These are phyloP conservation scores for Vigna reflexopilosa DNA, from an alignment of 306 rosid species.

Conservation along the genomic window DNA sequence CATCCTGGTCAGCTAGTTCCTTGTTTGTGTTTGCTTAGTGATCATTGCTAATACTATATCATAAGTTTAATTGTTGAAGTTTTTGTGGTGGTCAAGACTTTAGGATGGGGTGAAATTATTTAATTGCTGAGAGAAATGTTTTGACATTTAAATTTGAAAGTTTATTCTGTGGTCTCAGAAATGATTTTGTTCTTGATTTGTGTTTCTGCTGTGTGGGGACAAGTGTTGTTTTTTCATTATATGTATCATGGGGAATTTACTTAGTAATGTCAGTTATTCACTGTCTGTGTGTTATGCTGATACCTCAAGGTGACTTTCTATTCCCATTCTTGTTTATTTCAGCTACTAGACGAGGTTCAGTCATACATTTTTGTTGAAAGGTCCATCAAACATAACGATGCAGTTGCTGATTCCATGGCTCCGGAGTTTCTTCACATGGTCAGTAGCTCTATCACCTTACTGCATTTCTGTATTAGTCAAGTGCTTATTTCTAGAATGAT, in stretches of 20 bases:
- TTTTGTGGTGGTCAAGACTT: neutral
- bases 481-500: conserved; percentile 21
- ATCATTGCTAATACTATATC: neutral
- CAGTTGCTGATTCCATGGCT: conserved; percentile 56
- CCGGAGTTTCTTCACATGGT: conserved; percentile 72
- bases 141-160: conserved; percentile 16
- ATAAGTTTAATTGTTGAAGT: neutral
- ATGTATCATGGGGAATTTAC: conserved; percentile 5
- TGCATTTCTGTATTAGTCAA: conserved; percentile 14
- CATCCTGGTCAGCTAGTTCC: conserved; percentile 63
- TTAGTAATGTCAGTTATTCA: conserved; percentile 2
- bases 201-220: conserved; percentile 24
- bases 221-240: conserved; percentile 7
- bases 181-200: neutral
- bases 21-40: conserved; percentile 5
- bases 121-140: conserved; percentile 2
- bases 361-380: conserved; percentile 83
- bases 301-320: conserved; percentile 18
- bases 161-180: neutral
- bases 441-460: conserved; percentile 48
- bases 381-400: conserved; percentile 53
- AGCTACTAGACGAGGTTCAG: conserved; percentile 89
- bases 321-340: conserved; percentile 47
- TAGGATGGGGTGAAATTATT: neutral
- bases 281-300: conserved; percentile 9